phyloP scores from a whole-genome alignment of 148 eudicot genomes.

The Mesembryanthemum crystallinum region DNA sequence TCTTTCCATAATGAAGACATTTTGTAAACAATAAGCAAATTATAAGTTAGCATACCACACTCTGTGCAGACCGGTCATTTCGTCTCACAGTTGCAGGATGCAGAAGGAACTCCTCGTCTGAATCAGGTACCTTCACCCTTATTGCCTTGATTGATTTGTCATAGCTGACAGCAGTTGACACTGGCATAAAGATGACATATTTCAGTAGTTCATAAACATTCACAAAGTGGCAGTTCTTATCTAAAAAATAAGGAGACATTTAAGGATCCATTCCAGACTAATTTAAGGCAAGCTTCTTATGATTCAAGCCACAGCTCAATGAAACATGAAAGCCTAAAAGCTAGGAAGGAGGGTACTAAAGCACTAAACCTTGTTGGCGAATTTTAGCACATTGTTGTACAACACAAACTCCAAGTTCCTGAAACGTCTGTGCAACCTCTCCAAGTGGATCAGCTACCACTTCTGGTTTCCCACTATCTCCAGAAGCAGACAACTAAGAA shows the following conservation, averaged over 20 bases:
- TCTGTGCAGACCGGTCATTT: slow-evolving; percentile 95
- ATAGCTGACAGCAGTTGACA: slow-evolving; percentile 88
- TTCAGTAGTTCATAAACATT: neutral
- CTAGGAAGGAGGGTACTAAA: neutral
- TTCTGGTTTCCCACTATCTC: slow-evolving; percentile 95
- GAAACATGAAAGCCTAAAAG: neutral
- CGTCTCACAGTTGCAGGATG: slow-evolving; percentile 98
- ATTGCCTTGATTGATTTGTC: slow-evolving; percentile 80
- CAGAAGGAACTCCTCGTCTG: slow-evolving; percentile 85
- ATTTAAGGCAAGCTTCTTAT: neutral
- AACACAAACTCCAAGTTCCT: slow-evolving; percentile 92
- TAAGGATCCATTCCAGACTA: neutral
- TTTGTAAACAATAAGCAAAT: neutral
- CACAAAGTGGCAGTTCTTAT: neutral
- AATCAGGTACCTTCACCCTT: slow-evolving; percentile 90
- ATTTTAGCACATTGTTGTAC: slow-evolving; percentile 98
- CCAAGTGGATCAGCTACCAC: slow-evolving; percentile 93
- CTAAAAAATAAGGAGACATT: neutral
- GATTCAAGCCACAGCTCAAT: neutral
- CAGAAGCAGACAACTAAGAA: slow-evolving; percentile 86
- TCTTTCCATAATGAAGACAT: neutral
- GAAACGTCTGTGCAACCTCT: slow-evolving; percentile 81
- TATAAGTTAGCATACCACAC: slow-evolving; percentile 68
- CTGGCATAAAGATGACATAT: slow-evolving; percentile 33
- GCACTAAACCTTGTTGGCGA: slow-evolving; percentile 80